phyloP scores from a whole-genome alignment of 2,329 filamentous ascomycete species.

The Colletotrichum sp. region DNA sequence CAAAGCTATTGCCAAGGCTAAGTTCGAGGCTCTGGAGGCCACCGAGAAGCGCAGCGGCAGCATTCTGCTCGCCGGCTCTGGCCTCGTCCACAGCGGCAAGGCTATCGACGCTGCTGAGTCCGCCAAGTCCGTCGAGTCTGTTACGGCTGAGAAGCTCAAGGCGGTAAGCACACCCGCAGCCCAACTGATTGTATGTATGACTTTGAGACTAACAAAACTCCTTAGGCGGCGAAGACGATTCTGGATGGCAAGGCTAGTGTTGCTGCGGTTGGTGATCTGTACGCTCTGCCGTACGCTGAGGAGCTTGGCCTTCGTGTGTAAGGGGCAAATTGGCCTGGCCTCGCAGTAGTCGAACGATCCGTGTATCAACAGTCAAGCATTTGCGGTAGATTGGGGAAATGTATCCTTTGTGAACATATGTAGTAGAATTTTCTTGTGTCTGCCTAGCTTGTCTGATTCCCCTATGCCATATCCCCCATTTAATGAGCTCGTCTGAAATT shows the following conservation, averaged over 20 bases:
- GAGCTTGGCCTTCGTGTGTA: constrained; percentile 96
- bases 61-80: constrained; percentile 83
- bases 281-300: constrained; percentile 88
- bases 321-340: constrained; percentile 37
- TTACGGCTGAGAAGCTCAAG: constrained; percentile 86
- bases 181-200: background rate
- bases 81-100: constrained; percentile 81
- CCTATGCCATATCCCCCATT: background rate
- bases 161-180: constrained; percentile 62
- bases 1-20: constrained; percentile 92
- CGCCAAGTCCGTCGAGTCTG: constrained; percentile 78
- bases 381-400: constrained; percentile 40
- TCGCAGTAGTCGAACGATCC: constrained; percentile 29
- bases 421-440: constrained; percentile 42
- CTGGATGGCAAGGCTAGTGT: constrained; percentile 89
- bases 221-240: constrained; percentile 84
- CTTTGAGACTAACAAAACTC: constrained; percentile 31
- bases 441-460: constrained; percentile 21
- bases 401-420: constrained; percentile 50
- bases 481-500: background rate
- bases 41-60: constrained; percentile 80
- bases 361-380: constrained; percentile 47
- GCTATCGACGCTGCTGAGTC: constrained; percentile 83
- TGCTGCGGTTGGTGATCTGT: constrained; percentile 88
- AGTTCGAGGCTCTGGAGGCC: constrained; percentile 87